phyloP scores from a whole-genome alignment of 805 yeast species.

The Novakomyces olei region DNA sequence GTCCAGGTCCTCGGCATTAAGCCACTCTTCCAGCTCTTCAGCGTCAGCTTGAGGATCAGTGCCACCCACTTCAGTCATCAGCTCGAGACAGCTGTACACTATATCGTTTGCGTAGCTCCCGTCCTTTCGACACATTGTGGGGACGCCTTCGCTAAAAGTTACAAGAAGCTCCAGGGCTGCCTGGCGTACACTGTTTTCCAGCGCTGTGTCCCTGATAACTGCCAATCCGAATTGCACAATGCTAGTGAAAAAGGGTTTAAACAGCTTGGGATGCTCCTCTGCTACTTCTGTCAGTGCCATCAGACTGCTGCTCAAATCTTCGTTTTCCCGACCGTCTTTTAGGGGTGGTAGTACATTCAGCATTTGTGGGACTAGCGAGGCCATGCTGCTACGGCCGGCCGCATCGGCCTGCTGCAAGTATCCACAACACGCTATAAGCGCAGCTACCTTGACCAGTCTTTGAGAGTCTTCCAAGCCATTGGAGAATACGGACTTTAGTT shows the following conservation, averaged over 20 bases:
- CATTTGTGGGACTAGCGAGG: slow-evolving; percentile 61
- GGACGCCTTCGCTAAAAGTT: slow-evolving; percentile 80
- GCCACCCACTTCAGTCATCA: slow-evolving; percentile 82
- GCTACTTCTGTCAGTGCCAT: slow-evolving; percentile 79
- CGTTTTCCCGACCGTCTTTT: slow-evolving; percentile 53
- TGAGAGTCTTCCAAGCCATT: slow-evolving; percentile 57
- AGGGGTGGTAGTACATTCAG: slow-evolving; percentile 74
- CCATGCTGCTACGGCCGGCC: slow-evolving; percentile 50
- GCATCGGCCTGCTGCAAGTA: slow-evolving; percentile 68
- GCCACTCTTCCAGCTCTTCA: slow-evolving; percentile 50
- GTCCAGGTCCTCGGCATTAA: slow-evolving; percentile 53
- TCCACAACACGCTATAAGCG: slow-evolving; percentile 80
- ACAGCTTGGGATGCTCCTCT: slow-evolving; percentile 83
- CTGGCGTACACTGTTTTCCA: slow-evolving; percentile 59
- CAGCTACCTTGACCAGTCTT: slow-evolving; percentile 74
- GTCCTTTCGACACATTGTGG: slow-evolving; percentile 78
- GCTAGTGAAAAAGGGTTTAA: slow-evolving; percentile 74
- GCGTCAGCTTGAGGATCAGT: slow-evolving; percentile 65
- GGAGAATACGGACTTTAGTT: slow-evolving; percentile 46
- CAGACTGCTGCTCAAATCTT: slow-evolving; percentile 66
- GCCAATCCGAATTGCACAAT: slow-evolving; percentile 67
- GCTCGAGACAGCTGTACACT: slow-evolving; percentile 47
- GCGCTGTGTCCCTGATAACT: slow-evolving; percentile 57
- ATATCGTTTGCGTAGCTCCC: slow-evolving; percentile 47
- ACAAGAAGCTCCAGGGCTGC: slow-evolving; percentile 76